Evolutionary conservation across 1,139 yeast genomes (phyloP), one percentile per base, ranked within the genome.

Genomic region (Taiozyma sp.): DNA sequence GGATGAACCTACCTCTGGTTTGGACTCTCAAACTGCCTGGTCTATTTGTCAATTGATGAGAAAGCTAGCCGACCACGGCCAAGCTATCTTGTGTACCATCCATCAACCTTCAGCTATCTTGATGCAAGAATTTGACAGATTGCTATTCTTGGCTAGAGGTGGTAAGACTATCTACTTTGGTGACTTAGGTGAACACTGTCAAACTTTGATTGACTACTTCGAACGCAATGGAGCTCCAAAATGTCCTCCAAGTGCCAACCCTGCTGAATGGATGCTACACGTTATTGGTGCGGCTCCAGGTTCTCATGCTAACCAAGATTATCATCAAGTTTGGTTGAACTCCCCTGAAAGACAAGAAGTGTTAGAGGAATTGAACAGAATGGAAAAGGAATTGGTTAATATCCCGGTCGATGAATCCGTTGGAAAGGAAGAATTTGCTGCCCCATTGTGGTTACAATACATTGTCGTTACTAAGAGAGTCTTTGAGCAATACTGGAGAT

Each of bases 1-100:
- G n/a, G n/a, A n/a, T n/a, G n/a, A 87, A 67, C 96, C 96, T 13
- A 87, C 96, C 23, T 87, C 95, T 13, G 96, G 96, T 65, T 74
- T 87, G 57, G 96, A 87, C 65, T 86, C 95, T 32, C 93, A 87
- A 67, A 54, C 60, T 51, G 95, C 96, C 13, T 87, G 96, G 96
- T 81, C 93, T 30, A 82, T 87, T 62, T 83, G 89, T 67, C 82
- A 83, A 64, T 74, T 87, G 67, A 80, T 87, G 80, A 78, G 88
- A 68, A 84, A 82, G 65, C 75, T 87, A 51, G 87, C 93, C 23
- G 75, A 80, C 65, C 83, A 83, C 58, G 96, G 96, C 32, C 96
- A 87, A 69, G 92, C 96, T 43, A 83, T 87, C 62, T 65, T 78
- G 54, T 78, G 83, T 70, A 78, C 83, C 22, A 78, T 78, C 54